These are phyloP conservation scores for Alternaria gaisen DNA, from an alignment of 2,329 filamentous ascomycete genomes.

Conservation along the genomic window DNA sequence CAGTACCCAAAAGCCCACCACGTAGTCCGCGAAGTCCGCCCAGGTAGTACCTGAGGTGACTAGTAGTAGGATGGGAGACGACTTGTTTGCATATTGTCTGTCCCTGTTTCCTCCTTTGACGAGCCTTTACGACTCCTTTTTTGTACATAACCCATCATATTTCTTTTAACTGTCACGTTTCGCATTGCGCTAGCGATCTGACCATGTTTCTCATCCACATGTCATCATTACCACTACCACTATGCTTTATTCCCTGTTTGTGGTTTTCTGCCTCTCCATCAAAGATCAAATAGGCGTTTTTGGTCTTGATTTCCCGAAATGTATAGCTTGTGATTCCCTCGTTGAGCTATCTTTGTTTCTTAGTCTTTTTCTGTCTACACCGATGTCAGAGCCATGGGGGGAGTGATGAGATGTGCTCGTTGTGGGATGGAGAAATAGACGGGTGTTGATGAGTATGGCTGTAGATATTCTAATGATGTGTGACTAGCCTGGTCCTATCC, in stretches of 20 bases:
- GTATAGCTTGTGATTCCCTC: conserved; percentile 11
- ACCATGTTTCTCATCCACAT: conserved; percentile 5
- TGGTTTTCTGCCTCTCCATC: background rate
- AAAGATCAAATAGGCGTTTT: background rate
- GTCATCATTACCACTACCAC: background rate
- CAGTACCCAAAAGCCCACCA: conserved; percentile 28
- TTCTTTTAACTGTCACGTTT: conserved; percentile 1
- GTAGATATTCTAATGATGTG: conserved; percentile 13
- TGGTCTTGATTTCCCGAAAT: background rate
- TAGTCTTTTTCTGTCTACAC: conserved; percentile 3
- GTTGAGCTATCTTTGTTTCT: background rate
- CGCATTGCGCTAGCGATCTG: background rate
- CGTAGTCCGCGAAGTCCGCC: conserved; percentile 32
- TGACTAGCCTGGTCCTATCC: conserved; percentile 1
- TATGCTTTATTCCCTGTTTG: conserved; percentile 3
- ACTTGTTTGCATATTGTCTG: conserved; percentile 10
- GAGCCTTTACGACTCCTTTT: conserved; percentile 13
- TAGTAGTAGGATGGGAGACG: conserved; percentile 5
- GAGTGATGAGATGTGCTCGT: background rate
- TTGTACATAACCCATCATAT: conserved; percentile 14
- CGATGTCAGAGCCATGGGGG: background rate
- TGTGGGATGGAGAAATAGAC: background rate
- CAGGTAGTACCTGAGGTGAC: conserved; percentile 11
- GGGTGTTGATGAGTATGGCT: conserved; percentile 7
- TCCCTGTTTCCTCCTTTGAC: conserved; percentile 6